Evolutionary conservation across 1,284 basidiomycete genomes (phyloP), one percentile per base, ranked within the genome.

Genomic region (Boletus sp.): DNA sequence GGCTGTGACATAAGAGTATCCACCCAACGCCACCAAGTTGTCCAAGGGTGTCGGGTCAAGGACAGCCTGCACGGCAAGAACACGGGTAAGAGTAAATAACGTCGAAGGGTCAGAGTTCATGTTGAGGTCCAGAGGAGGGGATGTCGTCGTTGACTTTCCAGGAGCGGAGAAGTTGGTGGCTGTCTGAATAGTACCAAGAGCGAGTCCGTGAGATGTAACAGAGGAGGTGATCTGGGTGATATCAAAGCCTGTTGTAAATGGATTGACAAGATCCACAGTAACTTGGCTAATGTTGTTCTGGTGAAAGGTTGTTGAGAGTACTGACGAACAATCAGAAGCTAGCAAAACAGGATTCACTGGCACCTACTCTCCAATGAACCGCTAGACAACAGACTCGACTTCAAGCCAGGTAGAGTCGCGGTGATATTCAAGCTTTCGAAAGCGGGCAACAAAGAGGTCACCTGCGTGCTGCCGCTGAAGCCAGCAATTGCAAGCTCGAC

Each of bases 31-130:
- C 9, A 92, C 84, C 56, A 92, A 84, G 11, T 79, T 82, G 63
- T 92, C 91, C 58, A 92, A 74, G 44, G 85, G 86, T 13, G 77
- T 76, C 1, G 83, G 81, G 63, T 83, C 76, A 58, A 88, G 70
- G 4, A 86, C 85, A 11, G 88, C 85, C 61, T 88, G 77, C 16
- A 86, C 76, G 11, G 86, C 88, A 7, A 91, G 77, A 3, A 79
- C 78, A 29, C 89, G 82, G 33, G 88, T 85, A 18, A 92, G 76
- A 0, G 86, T 87, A 69, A 92, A 92, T 43, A 92, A 76, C 35
- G 82, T 76, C n/a, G 82, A 73, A 24, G 88, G 89, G 63, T 89
- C 85, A 61, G 88, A 80, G 69, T 91, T 91, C 79, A 92, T 79
- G 64, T 83, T 74, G 47, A 92, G 73, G 55, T 84, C 74, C 57